Conservation (phyloP, 2,329 filamentous ascomycete genomes). For the Cordyceps pruinosa region DNA sequence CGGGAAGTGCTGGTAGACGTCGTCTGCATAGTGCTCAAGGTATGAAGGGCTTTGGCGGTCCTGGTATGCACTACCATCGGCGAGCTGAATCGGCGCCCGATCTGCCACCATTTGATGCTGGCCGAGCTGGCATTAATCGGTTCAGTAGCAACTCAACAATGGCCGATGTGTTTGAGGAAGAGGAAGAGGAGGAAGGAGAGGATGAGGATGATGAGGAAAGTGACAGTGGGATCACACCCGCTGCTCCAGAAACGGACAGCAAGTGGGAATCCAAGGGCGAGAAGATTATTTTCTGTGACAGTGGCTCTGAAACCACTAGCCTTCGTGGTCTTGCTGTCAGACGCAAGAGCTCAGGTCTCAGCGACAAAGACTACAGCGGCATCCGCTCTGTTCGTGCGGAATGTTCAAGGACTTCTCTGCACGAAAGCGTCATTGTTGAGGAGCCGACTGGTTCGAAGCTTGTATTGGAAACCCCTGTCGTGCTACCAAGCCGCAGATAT, state of each 20-base stretch:
- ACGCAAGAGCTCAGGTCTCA: conserved; percentile 40
- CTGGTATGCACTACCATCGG: conserved; percentile 68
- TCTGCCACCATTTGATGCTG: conserved; percentile 64
- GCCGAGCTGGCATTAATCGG: conserved; percentile 50
- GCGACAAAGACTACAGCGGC: conserved; percentile 27
- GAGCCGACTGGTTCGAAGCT: conserved; percentile 32
- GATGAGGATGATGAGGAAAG: conserved; percentile 45
- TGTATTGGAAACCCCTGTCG: not conserved
- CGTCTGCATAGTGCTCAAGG: conserved; percentile 71
- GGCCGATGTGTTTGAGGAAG: conserved; percentile 83
- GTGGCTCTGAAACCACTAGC: conserved; percentile 8
- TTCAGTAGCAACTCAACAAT: conserved; percentile 65
- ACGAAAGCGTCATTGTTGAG: conserved; percentile 45
- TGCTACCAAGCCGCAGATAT: conserved; percentile 19
- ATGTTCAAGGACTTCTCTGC: conserved; percentile 42
- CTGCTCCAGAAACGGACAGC: conserved; percentile 38
- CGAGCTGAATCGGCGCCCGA: conserved; percentile 76
- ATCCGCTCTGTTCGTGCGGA: conserved; percentile 36
- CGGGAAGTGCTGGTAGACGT: conserved; percentile 49
- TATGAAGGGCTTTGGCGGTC: conserved; percentile 60
- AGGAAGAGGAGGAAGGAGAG: conserved; percentile 69
- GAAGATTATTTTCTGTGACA: not conserved
- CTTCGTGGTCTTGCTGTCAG: conserved; percentile 23
- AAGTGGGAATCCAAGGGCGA: not conserved
- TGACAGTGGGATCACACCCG: conserved; percentile 26